Evolutionary conservation across 1,284 basidiomycete genomes (phyloP), one percentile per base, ranked within the genome.

Genomic region (Megacollybia platyphylla): DNA sequence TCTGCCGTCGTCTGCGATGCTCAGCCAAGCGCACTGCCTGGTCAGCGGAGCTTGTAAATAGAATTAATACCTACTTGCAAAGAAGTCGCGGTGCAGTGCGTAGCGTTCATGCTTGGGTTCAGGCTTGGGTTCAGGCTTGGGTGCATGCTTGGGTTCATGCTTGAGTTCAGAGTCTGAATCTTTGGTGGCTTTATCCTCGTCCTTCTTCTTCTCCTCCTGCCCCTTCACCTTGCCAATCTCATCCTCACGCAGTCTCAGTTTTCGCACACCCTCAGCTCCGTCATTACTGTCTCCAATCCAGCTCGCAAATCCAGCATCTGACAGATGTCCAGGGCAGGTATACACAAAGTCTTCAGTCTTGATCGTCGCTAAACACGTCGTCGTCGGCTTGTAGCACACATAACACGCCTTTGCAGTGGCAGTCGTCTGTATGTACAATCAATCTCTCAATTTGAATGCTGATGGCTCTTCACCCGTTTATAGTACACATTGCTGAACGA

Each of bases 401-500:
- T 68, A 85, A 56, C 84, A 87, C 3, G 76, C 64, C 56, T 73
- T 82, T 7, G 76, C 60, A 4, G 83, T 84, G 34, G 68, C 82
- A 46, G 74, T 71, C 13, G 73, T 71, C 82, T 87, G 54, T 46
- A 48, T 46, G 20, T 40, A 44, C 31, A 45, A 45, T 54, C 47
- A 55, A 48, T 49, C 40, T 45, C 18, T 10, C 13, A 10, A 18
- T 15, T 20, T 36, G 41, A 39, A 36, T 45, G 36, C 20, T 30
- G 47, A 44, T 17, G 18, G 39, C 7, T 32, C 68, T 77, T 67
- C 56, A 87, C 84, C 53, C 85, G 73, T 60, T 84, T 86, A 64
- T 85, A 87, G 60, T 87, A 87, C 38, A 83, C 52, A 54, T 87
- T 87, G 36, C 70, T 68, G 62, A 87, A 85, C 31, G 74, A 73